Percentiles rank a stretch among this genome's conserved stretches.
phyloP scores from a whole-genome alignment of 306 rosid species.

The Spatholobus suberectus region DNA sequence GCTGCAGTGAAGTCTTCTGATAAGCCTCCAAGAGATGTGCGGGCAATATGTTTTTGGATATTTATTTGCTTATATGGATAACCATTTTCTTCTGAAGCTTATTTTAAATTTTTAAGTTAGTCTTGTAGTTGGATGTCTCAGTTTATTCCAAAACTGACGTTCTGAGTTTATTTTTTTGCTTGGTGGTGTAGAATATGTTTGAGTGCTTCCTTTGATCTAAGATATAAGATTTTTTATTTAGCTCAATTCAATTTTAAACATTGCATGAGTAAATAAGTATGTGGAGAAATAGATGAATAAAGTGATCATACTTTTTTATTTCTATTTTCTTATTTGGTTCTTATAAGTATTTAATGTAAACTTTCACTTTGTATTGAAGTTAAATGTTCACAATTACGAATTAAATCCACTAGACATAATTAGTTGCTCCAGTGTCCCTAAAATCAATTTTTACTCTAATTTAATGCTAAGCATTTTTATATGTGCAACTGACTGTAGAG shows the following conservation, averaged over 20 bases:
- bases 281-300: background rate
- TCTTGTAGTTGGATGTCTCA: background rate
- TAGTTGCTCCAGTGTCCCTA: background rate
- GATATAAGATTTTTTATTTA: background rate
- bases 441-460: background rate
- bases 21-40: conserved; percentile 79
- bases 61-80: conserved; percentile 25
- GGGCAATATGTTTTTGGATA: conserved; percentile 49
- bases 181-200: conserved; percentile 14
- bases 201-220: background rate
- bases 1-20: conserved; percentile 63
- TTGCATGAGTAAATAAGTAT: background rate
- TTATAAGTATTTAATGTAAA: background rate
- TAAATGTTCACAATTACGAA: background rate
- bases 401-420: background rate
- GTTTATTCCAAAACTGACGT: background rate
- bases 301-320: background rate
- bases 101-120: background rate
- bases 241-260: background rate
- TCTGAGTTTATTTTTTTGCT: background rate
- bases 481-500: conserved; percentile 50
- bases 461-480: conserved; percentile 28
- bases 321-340: background rate
- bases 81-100: background rate
- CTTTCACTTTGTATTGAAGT: background rate